Base-by-base conservation (phyloP, 176 grass and related monocot species). In the Puya raimondii region DNA sequence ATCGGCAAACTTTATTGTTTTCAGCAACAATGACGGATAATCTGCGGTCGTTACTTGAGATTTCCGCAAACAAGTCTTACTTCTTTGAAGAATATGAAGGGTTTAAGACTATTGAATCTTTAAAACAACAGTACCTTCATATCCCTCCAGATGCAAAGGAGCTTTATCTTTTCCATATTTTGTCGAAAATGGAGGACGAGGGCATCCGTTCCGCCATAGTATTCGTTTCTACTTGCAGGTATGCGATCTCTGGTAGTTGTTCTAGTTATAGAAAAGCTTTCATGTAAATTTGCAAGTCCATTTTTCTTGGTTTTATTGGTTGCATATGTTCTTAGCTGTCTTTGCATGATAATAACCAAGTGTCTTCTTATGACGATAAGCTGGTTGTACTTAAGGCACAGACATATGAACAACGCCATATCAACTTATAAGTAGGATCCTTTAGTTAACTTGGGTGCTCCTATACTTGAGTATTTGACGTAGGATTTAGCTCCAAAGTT, bases 1-100 rank as follows among this genome's bases (percentile, higher is more conserved):
- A 76, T 17, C 73, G 89, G 12, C 89, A 97, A 69, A 97, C 93
- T 0, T 86, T 97, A 80, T 68, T 97, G 65, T 97, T 97, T 79
- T 97, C 93, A 47, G 93, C 93, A 71, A 97, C 93, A 33, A 97
- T 97, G 84, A 92, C 93, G 53, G 81, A 86, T 11, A 85, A 97
- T 74, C 80, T 97, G 48, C 68, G 64, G 57, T 85, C 86, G 21
- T 86, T 97, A 73, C 81, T 91, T 67, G 79, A 97, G 65, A 80
- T 97, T 51, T 97, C 93, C 11, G 77, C 79, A 53, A 92, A 92
- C 69, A 90, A 83, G 10, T 87, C 84, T 4, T 97, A 88, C 66
- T 81, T 97, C 64, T 97, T 83, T 70, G 89, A 97, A 78, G 93
- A 80, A 47, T 91, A 97, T 48, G 81, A 92, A 87, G 93, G 93